Evolutionary conservation across 768 basidiomycete genomes (phyloP).

Genomic region (Russula griseocarnosa): DNA sequence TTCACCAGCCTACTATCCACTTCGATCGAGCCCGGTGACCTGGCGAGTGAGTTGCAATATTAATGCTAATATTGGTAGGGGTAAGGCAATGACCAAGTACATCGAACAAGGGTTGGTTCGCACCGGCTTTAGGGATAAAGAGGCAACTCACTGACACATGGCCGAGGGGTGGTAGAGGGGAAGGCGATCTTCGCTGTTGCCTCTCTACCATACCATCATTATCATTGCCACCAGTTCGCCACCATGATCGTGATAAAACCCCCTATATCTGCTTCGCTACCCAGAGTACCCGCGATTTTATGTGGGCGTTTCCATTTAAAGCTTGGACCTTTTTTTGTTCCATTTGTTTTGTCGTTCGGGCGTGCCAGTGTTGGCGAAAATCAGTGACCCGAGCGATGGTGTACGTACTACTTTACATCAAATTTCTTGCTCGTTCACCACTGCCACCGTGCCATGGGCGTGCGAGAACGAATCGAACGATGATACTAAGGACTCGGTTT

Average conservation of each 20-base stretch:
- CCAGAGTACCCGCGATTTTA: conserved; percentile 16
- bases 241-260: background rate
- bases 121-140: conserved; percentile 6
- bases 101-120: background rate
- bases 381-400: too few relatives aligned
- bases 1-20: background rate
- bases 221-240: background rate
- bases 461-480: too few relatives aligned
- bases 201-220: conserved; percentile 3
- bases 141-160: background rate
- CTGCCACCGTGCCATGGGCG: too few relatives aligned
- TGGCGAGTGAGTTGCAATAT: too few relatives aligned
- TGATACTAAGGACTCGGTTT: too few relatives aligned
- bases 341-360: conserved; percentile 19
- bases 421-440: too few relatives aligned
- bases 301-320: conserved; percentile 17
- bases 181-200: background rate
- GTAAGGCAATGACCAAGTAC: background rate
- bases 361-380: too few relatives aligned
- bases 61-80: too few relatives aligned
- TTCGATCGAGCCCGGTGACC: too few relatives aligned
- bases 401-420: too few relatives aligned
- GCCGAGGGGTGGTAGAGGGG: background rate
- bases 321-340: background rate
- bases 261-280: too few relatives aligned